Evolutionary conservation across 441 rosid genomes (phyloP).

Genomic region (Lagerstroemia fauriei): DNA sequence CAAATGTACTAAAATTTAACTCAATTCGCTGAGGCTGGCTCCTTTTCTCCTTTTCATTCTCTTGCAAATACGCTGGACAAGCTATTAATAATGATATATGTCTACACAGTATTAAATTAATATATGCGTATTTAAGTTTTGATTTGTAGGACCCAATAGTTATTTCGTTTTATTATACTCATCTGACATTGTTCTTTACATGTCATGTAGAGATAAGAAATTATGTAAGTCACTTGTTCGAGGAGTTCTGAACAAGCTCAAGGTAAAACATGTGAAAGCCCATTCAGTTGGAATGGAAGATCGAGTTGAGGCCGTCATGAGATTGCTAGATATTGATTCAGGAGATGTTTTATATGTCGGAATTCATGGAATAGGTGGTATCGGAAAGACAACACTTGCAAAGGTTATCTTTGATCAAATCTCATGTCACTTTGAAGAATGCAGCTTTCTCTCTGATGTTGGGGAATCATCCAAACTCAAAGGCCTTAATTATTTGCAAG

Average conservation of each 20-base stretch:
- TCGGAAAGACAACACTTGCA: conserved; percentile 27
- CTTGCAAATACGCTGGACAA: too few relatives aligned
- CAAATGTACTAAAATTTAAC: too few relatives aligned
- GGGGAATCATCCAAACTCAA: background rate
- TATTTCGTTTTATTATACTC: background rate
- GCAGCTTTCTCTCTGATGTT: conserved; percentile 18
- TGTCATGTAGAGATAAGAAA: background rate
- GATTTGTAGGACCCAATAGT: background rate
- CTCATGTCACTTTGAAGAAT: background rate
- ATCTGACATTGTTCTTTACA: background rate
- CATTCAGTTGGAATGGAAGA: background rate
- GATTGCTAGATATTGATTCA: background rate
- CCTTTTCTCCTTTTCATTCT: too few relatives aligned
- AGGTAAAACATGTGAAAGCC: background rate
- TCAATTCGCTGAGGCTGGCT: too few relatives aligned
- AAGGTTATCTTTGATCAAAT: conserved; percentile 10
- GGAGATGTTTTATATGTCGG: conserved; percentile 5
- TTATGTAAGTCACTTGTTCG: background rate
- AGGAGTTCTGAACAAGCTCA: background rate
- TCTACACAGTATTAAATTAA: too few relatives aligned
- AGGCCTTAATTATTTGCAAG: background rate
- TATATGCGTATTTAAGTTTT: too few relatives aligned
- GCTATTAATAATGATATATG: too few relatives aligned
- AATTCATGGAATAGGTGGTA: conserved; percentile 19
- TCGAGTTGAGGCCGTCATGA: background rate